A percentile compares a stretch with the other conserved stretches of the same genome.
Evolutionary conservation across 345 rosid genomes (phyloP).

Genomic region (Salix brachista): DNA sequence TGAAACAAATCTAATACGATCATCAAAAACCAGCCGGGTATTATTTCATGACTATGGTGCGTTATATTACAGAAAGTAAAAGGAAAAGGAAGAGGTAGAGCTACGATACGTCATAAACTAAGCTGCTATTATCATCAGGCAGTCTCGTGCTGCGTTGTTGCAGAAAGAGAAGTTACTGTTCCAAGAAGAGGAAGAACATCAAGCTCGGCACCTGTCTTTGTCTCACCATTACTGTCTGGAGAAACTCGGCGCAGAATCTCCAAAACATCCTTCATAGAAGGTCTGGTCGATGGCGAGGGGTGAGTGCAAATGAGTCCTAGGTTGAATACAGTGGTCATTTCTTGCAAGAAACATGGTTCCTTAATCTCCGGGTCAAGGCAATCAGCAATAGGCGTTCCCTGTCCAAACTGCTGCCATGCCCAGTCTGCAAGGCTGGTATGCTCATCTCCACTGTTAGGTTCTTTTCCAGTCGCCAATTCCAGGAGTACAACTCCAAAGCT

Average conservation of each 20-base stretch:
- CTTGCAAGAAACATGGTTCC: conserved; percentile 40
- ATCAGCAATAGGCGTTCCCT: conserved; percentile 42
- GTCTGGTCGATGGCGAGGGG: conserved; percentile 50
- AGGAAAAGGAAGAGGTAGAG: background rate
- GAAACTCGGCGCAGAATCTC: conserved; percentile 44
- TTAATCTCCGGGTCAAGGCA: conserved; percentile 55
- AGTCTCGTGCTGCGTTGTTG: conserved; percentile 20
- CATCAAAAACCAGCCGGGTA: background rate
- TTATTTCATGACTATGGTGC: background rate
- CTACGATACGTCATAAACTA: conserved; percentile 4
- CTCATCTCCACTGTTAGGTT: conserved; percentile 60
- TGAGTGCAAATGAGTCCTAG: conserved; percentile 67
- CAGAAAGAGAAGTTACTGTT: conserved; percentile 27
- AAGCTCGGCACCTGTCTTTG: conserved; percentile 27
- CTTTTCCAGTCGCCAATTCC: conserved; percentile 80
- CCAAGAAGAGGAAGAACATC: conserved; percentile 45
- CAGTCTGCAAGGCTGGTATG: conserved; percentile 72
- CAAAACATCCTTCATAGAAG: conserved; percentile 78
- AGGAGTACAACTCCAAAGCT: conserved; percentile 91
- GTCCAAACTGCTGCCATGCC: conserved; percentile 65
- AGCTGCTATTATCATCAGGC: background rate
- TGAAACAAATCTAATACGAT: background rate
- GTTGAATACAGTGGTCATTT: conserved; percentile 60
- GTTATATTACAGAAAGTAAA: background rate
- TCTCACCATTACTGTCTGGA: conserved; percentile 18